Percentiles rank a stretch among this genome's conserved stretches.
Conservation (phyloP, 345 rosid genomes). For the Zanthoxylum bungeanum region DNA sequence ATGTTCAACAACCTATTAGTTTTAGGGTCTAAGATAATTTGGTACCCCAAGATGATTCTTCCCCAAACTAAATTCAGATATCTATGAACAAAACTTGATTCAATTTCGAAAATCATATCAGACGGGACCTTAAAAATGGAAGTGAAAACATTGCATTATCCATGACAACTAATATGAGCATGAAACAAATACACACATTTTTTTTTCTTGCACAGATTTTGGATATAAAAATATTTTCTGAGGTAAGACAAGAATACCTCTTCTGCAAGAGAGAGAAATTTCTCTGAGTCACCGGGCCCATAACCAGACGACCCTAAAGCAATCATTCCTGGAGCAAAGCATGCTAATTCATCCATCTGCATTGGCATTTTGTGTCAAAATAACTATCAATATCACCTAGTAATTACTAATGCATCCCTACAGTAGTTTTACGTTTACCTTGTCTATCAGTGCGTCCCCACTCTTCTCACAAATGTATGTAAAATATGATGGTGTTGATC, state of each 20-base stretch:
- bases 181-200: not conserved
- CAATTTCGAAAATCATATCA: not conserved
- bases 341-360: constrained; percentile 99
- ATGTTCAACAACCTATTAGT: not conserved
- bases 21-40: not conserved
- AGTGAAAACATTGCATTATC: not conserved
- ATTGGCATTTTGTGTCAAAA: constrained; percentile 2
- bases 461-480: constrained; percentile 84
- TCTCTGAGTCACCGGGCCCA: constrained; percentile 70
- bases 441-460: constrained; percentile 57
- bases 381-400: constrained; percentile 12
- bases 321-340: constrained; percentile 99
- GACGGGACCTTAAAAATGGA: not conserved
- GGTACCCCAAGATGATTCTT: not conserved
- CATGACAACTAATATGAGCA: not conserved
- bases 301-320: constrained; percentile 93
- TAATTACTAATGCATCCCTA: constrained; percentile 5
- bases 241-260: constrained; percentile 48
- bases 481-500: constrained; percentile 83
- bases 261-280: constrained; percentile 76
- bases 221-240: not conserved
- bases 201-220: not conserved
- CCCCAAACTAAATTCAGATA: not conserved
- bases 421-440: constrained; percentile 42
- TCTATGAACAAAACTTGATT: not conserved